A percentile compares a stretch with the other conserved stretches of the same genome.
Conservation (phyloP, 306 rosid species). For the Sophora flavescens region DNA sequence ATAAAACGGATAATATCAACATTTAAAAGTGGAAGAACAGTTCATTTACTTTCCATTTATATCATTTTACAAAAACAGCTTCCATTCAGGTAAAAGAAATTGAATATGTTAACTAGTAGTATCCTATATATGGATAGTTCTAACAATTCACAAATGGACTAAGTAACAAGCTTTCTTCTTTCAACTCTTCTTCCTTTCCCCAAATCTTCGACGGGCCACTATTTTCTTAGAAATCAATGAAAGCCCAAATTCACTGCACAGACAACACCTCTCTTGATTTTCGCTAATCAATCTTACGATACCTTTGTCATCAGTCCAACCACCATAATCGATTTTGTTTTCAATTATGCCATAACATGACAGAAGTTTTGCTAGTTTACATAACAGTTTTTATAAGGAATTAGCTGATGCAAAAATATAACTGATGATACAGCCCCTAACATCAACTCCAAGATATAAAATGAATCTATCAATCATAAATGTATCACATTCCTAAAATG, state of each 20-base stretch:
- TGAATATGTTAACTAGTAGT: background rate
- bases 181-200: background rate
- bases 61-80: background rate
- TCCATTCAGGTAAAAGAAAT: background rate
- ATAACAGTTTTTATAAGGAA: background rate
- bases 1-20: background rate
- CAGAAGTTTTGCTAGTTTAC: background rate
- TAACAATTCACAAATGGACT: slow-evolving; percentile 8
- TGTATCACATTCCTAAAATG: slow-evolving; percentile 21
- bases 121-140: background rate
- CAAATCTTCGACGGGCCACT: background rate
- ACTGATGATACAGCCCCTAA: background rate
- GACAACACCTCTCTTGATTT: slow-evolving; percentile 2
- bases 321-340: slow-evolving; percentile 8
- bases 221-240: background rate
- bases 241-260: slow-evolving; percentile 7
- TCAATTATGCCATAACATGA: background rate
- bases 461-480: background rate
- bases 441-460: slow-evolving; percentile 19
- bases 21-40: background rate
- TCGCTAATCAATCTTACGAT: background rate
- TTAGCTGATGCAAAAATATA: slow-evolving; percentile 18
- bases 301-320: background rate
- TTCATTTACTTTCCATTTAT: background rate
- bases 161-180: background rate